Evolutionary conservation across 352 stramenopile species (phyloP), one percentile per base, ranked within the genome.

Genomic region (Nothophytophthora sp.): DNA sequence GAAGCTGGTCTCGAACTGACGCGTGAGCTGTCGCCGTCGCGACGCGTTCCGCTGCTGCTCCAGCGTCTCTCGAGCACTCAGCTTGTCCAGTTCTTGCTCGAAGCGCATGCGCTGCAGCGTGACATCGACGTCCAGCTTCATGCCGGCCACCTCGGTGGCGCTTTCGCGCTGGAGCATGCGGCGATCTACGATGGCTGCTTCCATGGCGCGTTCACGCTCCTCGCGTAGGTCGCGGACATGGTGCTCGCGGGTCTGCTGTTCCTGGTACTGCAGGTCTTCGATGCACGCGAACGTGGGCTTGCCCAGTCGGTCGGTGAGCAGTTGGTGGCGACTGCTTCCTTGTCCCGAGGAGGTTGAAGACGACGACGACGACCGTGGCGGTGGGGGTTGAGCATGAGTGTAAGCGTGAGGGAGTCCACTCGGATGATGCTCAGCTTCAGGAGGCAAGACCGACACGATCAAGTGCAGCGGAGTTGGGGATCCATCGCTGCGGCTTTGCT

Each of bases 31-130:
- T 13, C 55, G 54, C 1, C 66, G 51, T 29, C 50, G 63, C n/a
- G 63, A 30, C 8, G 63, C 54, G 30, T 86, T 51, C 23, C 76
- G 74, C 24, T 89, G 73, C 10, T 60, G 53, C 50, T 91, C 77
- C 15, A 86, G 51, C 7, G 63, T 24, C 33, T 77, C 73, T 10
- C 55, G 70, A 4, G 58, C 51, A 12, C 72, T 48, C 0, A 91
- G 48, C 25, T 82, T 78, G 2, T 67, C 63, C 3, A 88, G 37
- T 33, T 81, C 70, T 19, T 60, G 73, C 41, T 76, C 70, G 51
- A 86, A 92, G n/a, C 61, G 66, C 30, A 79, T 67, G 19, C 76
- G 71, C 24, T 90, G 77, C 13, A 91, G 55, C 43, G 88, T 85
- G 42, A 90, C 76, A 45, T 86, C 65, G 20, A 90, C 75, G 10